Base-by-base conservation (phyloP, 2,329 filamentous ascomycete species). In the Orbilia oligospora region DNA sequence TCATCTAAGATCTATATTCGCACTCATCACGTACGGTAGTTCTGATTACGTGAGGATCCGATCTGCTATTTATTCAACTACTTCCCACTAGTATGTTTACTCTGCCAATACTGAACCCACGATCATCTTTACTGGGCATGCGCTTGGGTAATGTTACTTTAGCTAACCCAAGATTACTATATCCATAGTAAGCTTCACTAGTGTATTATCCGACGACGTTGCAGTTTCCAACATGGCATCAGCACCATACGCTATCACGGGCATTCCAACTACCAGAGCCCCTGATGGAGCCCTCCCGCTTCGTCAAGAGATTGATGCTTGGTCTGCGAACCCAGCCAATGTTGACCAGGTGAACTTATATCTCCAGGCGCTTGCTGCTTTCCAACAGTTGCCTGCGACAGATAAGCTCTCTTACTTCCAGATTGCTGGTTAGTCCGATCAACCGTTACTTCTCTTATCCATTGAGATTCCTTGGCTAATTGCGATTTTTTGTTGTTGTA, bases 321-420 rank as follows among this genome's bases (percentile, higher is more conserved):
- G 73, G 73, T 77, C 73, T 5, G 58, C 73, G n/a, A 69, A 67
- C 20, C 73, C 73, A 16, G 63, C 49, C 5, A 77, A 77, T 41
- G 73, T 77, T 49, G 73, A 77, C 53, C 73, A 77, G 48, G 73
- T 77, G 14, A 93, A 92, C 83, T 84, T 97, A 76, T 96, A 91
- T 84, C 86, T 97, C 24, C 88, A 95, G 58, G 91, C 91, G 14
- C 87, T 96, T 81, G 89, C 89, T 83, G 89, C 90, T 85, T 90
- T 95, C 86, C 90, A 93, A 84, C 88, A 87, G 78, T 88, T 89
- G 69, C 86, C 90, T 80, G 91, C 93, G 84, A 86, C 87, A 33
- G 86, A 89, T 75, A 87, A 87, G 71, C 86, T 91, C 33, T 95
- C 93, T 53, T 96, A 90, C 86, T 97, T 94, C 84, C 89, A 93